A percentile compares a stretch with the other conserved stretches of the same genome.
Conservation (phyloP, 768 basidiomycete genomes). For the Kwoniella dejecticola region DNA sequence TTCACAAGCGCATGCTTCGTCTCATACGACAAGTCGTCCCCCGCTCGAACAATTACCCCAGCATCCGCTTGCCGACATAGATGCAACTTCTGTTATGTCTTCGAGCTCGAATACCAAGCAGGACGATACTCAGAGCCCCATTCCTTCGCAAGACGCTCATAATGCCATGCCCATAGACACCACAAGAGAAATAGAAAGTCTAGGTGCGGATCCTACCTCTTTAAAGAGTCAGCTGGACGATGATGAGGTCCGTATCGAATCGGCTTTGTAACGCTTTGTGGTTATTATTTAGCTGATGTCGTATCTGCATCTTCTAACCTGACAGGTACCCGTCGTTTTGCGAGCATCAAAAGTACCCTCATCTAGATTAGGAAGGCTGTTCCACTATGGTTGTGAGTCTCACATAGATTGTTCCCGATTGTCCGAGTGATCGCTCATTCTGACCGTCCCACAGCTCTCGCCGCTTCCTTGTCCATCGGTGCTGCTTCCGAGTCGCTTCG, state of each 20-base stretch:
- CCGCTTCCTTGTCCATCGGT: slow-evolving; percentile 83
- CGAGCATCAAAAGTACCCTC: slow-evolving; percentile 82
- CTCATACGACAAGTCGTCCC: too few species aligned
- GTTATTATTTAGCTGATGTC: too few species aligned
- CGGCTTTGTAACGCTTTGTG: neutral
- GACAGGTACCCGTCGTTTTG: slow-evolving; percentile 51
- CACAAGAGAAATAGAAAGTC: neutral
- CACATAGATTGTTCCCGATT: neutral
- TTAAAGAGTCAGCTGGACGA: neutral
- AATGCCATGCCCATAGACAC: neutral
- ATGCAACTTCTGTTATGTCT: too few species aligned
- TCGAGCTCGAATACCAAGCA: too few species aligned
- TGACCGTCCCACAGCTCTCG: slow-evolving; percentile 66
- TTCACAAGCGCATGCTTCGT: too few species aligned
- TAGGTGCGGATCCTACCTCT: neutral
- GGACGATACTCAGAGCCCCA: too few species aligned
- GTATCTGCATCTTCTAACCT: neutral
- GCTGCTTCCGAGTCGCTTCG: slow-evolving; percentile 84
- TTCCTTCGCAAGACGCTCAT: neutral
- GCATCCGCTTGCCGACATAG: neutral
- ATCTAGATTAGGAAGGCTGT: slow-evolving; percentile 80
- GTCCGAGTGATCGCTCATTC: neutral
- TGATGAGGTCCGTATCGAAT: neutral
- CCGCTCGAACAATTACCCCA: neutral
- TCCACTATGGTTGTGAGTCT: slow-evolving; percentile 85